Percentiles rank a stretch among this genome's conserved stretches.
Evolutionary conservation across 164 flowering plant genomes (phyloP).

Genomic region (Akebia trifoliata): DNA sequence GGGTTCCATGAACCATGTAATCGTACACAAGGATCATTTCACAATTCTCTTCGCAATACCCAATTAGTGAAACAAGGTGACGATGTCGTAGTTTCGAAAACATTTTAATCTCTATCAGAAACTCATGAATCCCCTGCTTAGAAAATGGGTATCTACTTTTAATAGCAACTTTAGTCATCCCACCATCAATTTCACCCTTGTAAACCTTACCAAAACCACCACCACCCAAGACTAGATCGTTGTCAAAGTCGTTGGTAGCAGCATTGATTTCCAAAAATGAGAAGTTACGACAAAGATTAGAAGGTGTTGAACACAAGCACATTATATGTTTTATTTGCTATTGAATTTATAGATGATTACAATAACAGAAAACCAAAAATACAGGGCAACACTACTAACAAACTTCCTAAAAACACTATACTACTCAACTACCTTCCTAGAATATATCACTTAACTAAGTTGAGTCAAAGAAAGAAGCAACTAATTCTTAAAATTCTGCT

Average conservation of each 20-base stretch:
- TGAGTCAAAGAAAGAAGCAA: no score
- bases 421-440: no score
- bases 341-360: no score
- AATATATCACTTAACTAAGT: no score
- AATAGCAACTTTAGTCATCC: slow-evolving; percentile 36
- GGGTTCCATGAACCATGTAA: slow-evolving; percentile 46
- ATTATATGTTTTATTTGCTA: no score
- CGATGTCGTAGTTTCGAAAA: slow-evolving; percentile 44
- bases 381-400: no score
- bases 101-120: slow-evolving; percentile 53
- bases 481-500: no score
- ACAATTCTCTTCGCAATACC: slow-evolving; percentile 39
- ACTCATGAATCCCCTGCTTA: slow-evolving; percentile 45
- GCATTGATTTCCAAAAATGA: slow-evolving; percentile 38
- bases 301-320: no score
- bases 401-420: no score
- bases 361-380: no score
- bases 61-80: slow-evolving; percentile 46
- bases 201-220: slow-evolving; percentile 54
- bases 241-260: slow-evolving; percentile 42
- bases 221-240: slow-evolving; percentile 29
- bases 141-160: slow-evolving; percentile 39
- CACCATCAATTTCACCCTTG: slow-evolving; percentile 36
- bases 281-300: slow-evolving; percentile 44
- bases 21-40: slow-evolving; percentile 53